Evolutionary conservation across 441 rosid species (phyloP).

Genomic region (Croton laevigatus): DNA sequence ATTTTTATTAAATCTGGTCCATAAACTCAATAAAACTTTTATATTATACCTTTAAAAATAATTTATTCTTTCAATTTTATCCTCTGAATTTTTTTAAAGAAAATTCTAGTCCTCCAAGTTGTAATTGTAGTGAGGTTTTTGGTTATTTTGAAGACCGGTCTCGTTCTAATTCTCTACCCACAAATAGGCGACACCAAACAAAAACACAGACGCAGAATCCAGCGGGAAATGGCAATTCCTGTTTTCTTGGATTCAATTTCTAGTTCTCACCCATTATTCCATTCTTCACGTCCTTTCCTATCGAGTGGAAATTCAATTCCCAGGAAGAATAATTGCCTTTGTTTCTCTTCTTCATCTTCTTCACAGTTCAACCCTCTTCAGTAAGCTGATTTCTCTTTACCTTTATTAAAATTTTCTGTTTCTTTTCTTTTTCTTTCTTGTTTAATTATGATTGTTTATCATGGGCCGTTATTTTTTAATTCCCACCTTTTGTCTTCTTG

Average conservation of each 20-base stretch:
- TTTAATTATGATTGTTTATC: background rate
- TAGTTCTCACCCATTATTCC: slow-evolving; percentile 13
- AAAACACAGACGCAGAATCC: background rate
- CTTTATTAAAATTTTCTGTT: background rate
- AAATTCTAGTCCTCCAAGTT: no score
- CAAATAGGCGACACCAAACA: background rate
- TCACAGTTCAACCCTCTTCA: slow-evolving; percentile 35
- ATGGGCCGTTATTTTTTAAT: no score
- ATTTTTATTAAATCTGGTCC: no score
- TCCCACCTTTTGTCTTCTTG: background rate
- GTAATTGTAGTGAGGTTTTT: no score
- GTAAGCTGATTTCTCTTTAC: slow-evolving; percentile 23
- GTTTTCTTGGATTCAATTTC: slow-evolving; percentile 37
- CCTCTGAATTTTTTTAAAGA: no score
- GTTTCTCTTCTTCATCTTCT: slow-evolving; percentile 42
- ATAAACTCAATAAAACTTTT: no score
- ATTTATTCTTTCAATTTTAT: no score
- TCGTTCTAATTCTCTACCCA: background rate
- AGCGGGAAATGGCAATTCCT: slow-evolving; percentile 54
- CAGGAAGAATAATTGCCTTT: slow-evolving; percentile 30
- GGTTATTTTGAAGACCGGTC: no score
- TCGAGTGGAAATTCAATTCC: slow-evolving; percentile 14
- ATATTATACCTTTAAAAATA: no score
- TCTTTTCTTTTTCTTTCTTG: background rate
- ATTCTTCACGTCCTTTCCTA: slow-evolving; percentile 25